These are phyloP conservation scores for Aureobasidium sp. DNA, from an alignment of 2,329 filamentous ascomycete genomes.

Conservation along the genomic window DNA sequence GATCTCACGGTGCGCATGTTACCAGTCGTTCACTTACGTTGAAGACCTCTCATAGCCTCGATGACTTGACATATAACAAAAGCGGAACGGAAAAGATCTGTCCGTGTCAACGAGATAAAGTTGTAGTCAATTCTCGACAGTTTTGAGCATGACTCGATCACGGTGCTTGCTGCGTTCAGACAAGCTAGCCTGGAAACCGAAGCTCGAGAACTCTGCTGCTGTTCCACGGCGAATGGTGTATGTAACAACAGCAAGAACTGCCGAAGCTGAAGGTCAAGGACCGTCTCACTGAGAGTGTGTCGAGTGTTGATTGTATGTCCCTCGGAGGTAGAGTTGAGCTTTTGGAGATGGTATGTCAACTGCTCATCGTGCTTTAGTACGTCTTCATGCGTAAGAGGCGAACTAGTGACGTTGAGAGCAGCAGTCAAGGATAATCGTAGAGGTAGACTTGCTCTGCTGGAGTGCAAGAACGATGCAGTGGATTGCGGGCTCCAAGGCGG, in stretches of 20 bases:
- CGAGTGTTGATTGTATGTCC: not conserved
- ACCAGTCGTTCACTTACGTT: not conserved
- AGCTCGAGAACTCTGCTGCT: not conserved
- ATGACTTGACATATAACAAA: not conserved
- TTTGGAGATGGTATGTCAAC: not conserved
- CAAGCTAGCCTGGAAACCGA: not conserved
- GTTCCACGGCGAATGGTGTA: not conserved
- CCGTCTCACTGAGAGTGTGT: not conserved
- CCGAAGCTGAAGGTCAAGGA: not conserved
- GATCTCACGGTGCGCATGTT: not conserved
- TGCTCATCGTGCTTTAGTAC: not conserved
- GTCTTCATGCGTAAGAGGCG: not conserved
- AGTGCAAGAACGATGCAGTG: not conserved
- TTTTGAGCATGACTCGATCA: not conserved
- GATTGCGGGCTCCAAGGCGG: not conserved
- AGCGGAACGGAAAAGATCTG: not conserved
- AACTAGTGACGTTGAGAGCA: not conserved
- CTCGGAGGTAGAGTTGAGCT: not conserved
- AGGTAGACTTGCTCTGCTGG: not conserved
- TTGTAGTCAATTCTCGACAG: not conserved
- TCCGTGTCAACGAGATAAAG: not conserved
- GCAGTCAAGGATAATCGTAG: not conserved
- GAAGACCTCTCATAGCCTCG: not conserved
- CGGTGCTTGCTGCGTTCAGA: not conserved
- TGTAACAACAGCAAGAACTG: not conserved